These are phyloP conservation scores for Penicillium sp. DNA, from an alignment of 2,329 filamentous ascomycete species.

Conservation along the genomic window DNA sequence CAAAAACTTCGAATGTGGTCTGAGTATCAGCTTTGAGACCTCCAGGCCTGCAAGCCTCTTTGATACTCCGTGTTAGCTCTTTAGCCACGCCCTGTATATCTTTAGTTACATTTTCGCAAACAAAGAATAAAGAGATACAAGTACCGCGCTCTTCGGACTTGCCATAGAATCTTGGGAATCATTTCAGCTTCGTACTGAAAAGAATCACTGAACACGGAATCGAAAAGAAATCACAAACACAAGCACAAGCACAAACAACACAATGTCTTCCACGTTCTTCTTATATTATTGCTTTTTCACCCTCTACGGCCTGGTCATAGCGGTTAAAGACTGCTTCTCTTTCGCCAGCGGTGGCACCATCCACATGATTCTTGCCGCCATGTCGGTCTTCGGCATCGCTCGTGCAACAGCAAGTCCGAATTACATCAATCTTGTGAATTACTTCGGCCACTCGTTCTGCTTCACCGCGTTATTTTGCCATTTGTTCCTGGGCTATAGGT, in stretches of 20 bases:
- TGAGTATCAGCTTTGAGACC: background rate
- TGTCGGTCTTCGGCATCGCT: background rate
- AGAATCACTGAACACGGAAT: too few species aligned
- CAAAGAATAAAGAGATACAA: too few species aligned
- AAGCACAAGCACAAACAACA: background rate
- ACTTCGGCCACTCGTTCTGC: background rate
- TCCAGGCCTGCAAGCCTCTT: background rate
- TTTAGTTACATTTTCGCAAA: too few species aligned
- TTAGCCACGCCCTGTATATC: too few species aligned
- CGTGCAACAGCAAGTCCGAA: background rate
- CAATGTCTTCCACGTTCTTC: background rate
- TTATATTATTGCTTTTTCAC: constrained; percentile 8
- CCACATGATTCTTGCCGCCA: constrained; percentile 11
- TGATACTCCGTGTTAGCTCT: background rate
- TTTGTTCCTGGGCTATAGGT: background rate
- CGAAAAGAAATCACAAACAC: too few species aligned
- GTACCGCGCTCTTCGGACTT: too few species aligned
- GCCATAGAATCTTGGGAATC: too few species aligned
- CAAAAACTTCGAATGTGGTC: constrained; percentile 19
- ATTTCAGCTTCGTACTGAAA: too few species aligned
- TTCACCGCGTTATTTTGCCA: background rate
- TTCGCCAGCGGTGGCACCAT: constrained; percentile 13
- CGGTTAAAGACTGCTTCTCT: background rate
- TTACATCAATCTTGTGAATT: background rate
- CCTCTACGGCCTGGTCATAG: background rate